Percentiles rank a stretch among this genome's conserved stretches.
These are phyloP conservation scores for Piromyces finnis DNA, from an alignment of 192 early-diverging fungal genomes.

Conservation along the genomic window DNA sequence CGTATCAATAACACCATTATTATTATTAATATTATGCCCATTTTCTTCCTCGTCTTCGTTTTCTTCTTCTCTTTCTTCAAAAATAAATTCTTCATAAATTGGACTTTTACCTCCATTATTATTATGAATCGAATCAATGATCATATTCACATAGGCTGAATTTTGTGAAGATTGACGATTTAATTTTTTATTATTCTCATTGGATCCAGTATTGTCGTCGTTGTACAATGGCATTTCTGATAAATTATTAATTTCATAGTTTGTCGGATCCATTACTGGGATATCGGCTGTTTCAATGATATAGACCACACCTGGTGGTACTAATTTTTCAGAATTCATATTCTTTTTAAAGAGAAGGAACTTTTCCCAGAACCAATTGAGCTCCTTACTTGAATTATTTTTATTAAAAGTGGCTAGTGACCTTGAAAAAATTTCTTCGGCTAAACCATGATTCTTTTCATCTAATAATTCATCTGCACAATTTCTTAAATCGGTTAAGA, in stretches of 20 bases:
- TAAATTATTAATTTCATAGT: background rate
- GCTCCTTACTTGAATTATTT: background rate
- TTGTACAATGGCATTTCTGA: background rate
- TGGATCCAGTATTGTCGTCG: background rate
- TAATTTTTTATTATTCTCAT: background rate
- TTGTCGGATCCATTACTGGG: background rate
- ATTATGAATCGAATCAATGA: background rate
- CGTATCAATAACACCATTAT: too few species aligned
- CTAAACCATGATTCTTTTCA: background rate
- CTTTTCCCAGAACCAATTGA: background rate
- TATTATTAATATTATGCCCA: too few species aligned
- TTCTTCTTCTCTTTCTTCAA: background rate
- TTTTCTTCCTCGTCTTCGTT: background rate
- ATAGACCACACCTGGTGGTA: background rate
- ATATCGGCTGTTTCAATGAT: background rate
- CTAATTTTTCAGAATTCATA: background rate
- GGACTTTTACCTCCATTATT: background rate
- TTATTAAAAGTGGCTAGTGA: background rate
- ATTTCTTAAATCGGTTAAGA: slow-evolving; percentile 35
- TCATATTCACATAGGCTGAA: background rate
- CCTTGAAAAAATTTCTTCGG: background rate
- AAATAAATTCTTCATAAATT: background rate
- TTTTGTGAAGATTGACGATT: background rate
- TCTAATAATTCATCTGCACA: background rate
- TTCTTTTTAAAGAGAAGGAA: background rate